These are phyloP conservation scores for Podila minutissima DNA, from an alignment of 192 early-diverging fungal genomes.

Conservation along the genomic window DNA sequence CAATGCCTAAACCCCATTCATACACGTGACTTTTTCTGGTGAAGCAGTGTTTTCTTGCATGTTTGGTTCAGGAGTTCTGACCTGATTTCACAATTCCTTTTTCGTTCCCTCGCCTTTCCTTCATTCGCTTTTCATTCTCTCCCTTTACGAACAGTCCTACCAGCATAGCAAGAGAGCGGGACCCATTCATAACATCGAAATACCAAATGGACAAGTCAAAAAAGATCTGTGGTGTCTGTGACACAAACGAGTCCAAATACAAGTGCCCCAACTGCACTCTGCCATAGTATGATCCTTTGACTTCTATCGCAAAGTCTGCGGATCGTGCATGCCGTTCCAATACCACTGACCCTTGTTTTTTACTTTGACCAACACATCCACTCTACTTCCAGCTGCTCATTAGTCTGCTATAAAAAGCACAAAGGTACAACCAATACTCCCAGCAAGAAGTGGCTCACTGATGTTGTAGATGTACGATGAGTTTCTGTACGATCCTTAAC, in stretches of 20 bases:
- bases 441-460: background rate
- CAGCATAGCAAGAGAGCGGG: background rate
- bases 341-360: background rate
- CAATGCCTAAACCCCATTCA: too few species aligned
- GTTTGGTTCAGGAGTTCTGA: background rate
- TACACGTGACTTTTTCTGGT: too few species aligned
- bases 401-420: constrained; percentile 46
- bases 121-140: background rate
- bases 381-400: constrained; percentile 26
- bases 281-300: constrained; percentile 17
- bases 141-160: background rate
- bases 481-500: too few species aligned
- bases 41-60: background rate
- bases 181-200: background rate
- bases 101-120: background rate
- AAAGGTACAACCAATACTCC: constrained; percentile 22
- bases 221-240: constrained; percentile 41
- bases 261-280: constrained; percentile 46
- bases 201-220: constrained; percentile 41
- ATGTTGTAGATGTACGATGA: background rate
- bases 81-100: too few species aligned
- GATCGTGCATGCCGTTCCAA: background rate
- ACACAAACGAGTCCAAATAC: constrained; percentile 40
- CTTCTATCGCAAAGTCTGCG: background rate
- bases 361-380: background rate